These are phyloP conservation scores for Mycosphaerella sp. DNA, from an alignment of 2,329 filamentous ascomycete species.

Conservation along the genomic window DNA sequence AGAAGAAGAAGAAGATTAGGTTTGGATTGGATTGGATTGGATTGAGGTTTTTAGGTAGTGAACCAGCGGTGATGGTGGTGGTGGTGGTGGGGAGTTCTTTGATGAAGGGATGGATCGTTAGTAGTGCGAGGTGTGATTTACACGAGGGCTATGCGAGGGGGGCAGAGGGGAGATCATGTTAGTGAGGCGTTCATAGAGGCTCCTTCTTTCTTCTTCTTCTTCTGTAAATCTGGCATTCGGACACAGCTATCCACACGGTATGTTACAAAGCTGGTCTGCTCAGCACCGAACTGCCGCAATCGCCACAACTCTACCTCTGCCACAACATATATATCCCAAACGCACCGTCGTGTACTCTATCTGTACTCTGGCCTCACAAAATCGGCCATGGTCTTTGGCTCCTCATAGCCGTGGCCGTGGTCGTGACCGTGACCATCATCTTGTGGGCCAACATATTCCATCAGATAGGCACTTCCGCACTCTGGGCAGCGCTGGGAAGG, in stretches of 20 bases:
- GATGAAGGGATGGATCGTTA: too few relatives aligned
- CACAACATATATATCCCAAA: background rate
- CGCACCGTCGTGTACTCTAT: slow-evolving; percentile 44
- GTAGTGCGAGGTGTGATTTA: too few relatives aligned
- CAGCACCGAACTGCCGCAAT: slow-evolving; percentile 4
- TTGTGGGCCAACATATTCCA: slow-evolving; percentile 86
- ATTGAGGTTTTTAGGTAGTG: too few relatives aligned
- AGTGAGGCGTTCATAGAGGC: too few relatives aligned
- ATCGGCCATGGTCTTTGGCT: slow-evolving; percentile 96
- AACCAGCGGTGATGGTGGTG: too few relatives aligned
- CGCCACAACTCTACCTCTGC: background rate
- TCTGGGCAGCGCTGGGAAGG: slow-evolving; percentile 93
- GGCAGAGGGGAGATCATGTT: too few relatives aligned
- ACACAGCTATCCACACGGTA: slow-evolving; percentile 16
- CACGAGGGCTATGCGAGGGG: too few relatives aligned
- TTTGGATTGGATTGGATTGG: too few relatives aligned
- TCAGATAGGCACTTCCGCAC: slow-evolving; percentile 95
- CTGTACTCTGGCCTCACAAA: slow-evolving; percentile 92
- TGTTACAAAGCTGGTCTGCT: slow-evolving; percentile 16
- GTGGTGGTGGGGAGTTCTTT: too few relatives aligned
- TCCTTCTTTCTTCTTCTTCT: too few relatives aligned
- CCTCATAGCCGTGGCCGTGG: slow-evolving; percentile 52
- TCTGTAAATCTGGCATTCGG: slow-evolving; percentile 10
- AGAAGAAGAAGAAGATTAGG: too few relatives aligned
- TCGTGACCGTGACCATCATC: slow-evolving; percentile 58